These are phyloP conservation scores for Schizophyllum commune DNA, from an alignment of 1,284 basidiomycete species.

Conservation along the genomic window DNA sequence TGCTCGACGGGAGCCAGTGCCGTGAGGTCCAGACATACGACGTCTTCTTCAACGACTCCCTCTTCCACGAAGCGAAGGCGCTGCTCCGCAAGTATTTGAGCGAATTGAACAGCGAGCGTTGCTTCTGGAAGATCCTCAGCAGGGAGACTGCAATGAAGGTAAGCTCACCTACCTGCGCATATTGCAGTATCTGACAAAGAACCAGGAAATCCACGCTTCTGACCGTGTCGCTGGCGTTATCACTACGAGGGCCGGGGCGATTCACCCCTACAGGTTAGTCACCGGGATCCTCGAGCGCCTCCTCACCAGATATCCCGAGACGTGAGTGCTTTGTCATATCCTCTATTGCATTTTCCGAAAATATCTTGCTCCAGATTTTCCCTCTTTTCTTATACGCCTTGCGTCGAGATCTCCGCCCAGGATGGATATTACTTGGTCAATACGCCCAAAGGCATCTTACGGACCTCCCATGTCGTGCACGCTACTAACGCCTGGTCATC, in stretches of 20 bases:
- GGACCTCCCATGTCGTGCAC: conserved; percentile 59
- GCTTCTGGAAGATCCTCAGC: conserved; percentile 24
- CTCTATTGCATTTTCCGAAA: not conserved
- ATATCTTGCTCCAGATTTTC: conserved; percentile 28
- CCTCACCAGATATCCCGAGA: conserved; percentile 30
- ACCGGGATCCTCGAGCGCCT: conserved; percentile 43
- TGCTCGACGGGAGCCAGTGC: conserved; percentile 38
- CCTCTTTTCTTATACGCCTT: conserved; percentile 44
- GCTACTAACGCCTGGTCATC: conserved; percentile 75
- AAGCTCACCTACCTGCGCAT: no score
- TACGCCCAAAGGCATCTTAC: conserved; percentile 50
- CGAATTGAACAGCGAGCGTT: conserved; percentile 39
- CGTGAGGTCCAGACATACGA: conserved; percentile 43
- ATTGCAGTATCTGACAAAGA: no score
- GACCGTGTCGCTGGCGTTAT: conserved; percentile 37
- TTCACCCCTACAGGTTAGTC: conserved; percentile 55
- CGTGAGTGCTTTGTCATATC: conserved; percentile 19
- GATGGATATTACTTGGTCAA: conserved; percentile 30
- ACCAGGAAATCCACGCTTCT: conserved; percentile 37
- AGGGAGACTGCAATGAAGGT: no score
- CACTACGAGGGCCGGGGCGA: conserved; percentile 38
- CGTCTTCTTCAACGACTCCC: conserved; percentile 32
- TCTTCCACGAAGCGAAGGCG: conserved; percentile 32
- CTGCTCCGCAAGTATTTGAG: conserved; percentile 31
- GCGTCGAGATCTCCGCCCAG: conserved; percentile 29